Base-by-base conservation (phyloP, 1,284 basidiomycete species). In the Moniliella sp. region DNA sequence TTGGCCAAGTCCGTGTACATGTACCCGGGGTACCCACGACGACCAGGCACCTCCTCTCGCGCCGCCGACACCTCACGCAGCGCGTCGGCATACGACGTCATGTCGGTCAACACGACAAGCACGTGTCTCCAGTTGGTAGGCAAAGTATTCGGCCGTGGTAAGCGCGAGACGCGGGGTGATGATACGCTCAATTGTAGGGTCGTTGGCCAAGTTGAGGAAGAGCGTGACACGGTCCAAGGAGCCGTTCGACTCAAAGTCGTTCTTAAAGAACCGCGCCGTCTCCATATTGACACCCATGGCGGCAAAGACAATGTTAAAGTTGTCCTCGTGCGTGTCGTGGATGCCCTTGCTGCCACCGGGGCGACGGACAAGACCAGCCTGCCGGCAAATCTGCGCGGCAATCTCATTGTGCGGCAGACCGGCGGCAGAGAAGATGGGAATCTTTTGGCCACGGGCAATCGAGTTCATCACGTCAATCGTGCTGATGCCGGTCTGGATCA, bases 261-360 rank as follows among this genome's bases (percentile, higher is more conserved):
- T 82, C 66, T 91, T 88, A 77, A 99, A 99, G 72, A 94, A 99
- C 34, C 91, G 75, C 18, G 91, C 91, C 5, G 91, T 97, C 65
- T 97, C 91, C 84, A 94, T 91, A 69, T 99, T 99, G 53, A 91
- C 91, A 74, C 91, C 91, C 91, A 99, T 97, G 27, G 91, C 91
- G 33, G 84, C 91, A 61, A 97, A 99, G 33, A 97, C 91, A 56
- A 99, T 88, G 33, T 82, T 88, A 71, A 99, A 99, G 66, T 99
- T 97, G 67, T 99, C 91, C 69, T 93, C 88, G 66, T 97, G 91
- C 30, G 84, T 91, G 62, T 99, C 91, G 61, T 88, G 84, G 15
- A 93, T 83, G 51, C 81, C 84, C 33, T 32, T 50, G 15, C 41
- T 44, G 15, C 41, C 45, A 30, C 49, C 53, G 16, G 50, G 47